A percentile compares a stretch with the other conserved stretches of the same genome.
Evolutionary conservation across 2,329 filamentous ascomycete genomes (phyloP).

Genomic region (Penicillium sp.): DNA sequence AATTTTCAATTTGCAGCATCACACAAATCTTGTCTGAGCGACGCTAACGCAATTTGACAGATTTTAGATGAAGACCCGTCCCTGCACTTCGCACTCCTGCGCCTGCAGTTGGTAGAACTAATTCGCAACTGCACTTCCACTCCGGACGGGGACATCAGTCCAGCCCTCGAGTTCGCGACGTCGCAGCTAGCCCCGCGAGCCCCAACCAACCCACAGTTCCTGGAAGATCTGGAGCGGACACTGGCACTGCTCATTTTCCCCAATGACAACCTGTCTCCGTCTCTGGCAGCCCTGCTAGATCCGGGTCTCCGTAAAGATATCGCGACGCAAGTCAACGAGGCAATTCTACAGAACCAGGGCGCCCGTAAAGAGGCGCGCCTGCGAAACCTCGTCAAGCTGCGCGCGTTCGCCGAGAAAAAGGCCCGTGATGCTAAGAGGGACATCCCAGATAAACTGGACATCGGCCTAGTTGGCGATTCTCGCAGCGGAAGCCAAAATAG

Average conservation of each 20-base stretch:
- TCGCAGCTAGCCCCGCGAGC: conserved; percentile 84
- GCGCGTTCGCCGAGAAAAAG: conserved; percentile 75
- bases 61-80: conserved; percentile 80
- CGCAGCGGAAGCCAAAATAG: conserved; percentile 9
- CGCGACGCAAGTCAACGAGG: conserved; percentile 85
- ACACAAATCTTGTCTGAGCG: conserved; percentile 13
- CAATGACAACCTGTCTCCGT: conserved; percentile 72
- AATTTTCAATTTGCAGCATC: conserved; percentile 10
- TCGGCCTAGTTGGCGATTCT: conserved; percentile 41
- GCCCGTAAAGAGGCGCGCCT: conserved; percentile 77
- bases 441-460: conserved; percentile 45
- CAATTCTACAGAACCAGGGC: conserved; percentile 73
- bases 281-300: conserved; percentile 73
- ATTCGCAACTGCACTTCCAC: conserved; percentile 72
- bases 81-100: conserved; percentile 84
- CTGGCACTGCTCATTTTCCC: conserved; percentile 91
- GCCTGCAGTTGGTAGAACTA: conserved; percentile 89
- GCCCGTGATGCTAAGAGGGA: conserved; percentile 49
- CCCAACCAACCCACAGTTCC: conserved; percentile 74
- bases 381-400: conserved; percentile 73
- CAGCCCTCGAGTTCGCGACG: conserved; percentile 83
- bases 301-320: conserved; percentile 77
- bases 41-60: conserved; percentile 50
- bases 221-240: conserved; percentile 84
- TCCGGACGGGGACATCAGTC: conserved; percentile 68